These are phyloP conservation scores for Ilyonectria robusta DNA, from an alignment of 2,329 filamentous ascomycete species.

Conservation along the genomic window DNA sequence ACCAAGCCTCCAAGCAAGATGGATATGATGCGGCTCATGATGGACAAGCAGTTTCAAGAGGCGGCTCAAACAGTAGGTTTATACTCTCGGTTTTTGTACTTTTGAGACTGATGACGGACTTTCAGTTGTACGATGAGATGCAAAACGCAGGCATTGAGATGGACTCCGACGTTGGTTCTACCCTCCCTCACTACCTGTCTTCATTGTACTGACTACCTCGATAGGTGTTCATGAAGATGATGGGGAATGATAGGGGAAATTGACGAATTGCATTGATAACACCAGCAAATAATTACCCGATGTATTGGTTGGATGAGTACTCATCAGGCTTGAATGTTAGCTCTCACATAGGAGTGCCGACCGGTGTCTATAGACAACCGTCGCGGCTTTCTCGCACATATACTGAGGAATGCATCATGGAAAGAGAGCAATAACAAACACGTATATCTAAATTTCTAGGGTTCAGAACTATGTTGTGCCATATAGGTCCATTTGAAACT, in stretches of 20 bases:
- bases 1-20: constrained; percentile 40
- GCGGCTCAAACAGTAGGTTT: constrained; percentile 32
- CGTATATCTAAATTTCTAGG: no score
- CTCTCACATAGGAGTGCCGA: no score
- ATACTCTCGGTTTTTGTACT: fast-evolving
- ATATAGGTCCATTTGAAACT: no score
- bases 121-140: constrained; percentile 39
- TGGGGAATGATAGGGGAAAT: constrained; percentile 20
- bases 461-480: no score
- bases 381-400: no score
- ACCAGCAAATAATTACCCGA: no score
- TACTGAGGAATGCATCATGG: no score
- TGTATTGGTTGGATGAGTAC: no score
- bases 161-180: constrained; percentile 35
- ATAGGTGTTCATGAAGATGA: constrained; percentile 39
- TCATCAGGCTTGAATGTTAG: no score
- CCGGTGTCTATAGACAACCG: no score
- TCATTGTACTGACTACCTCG: constrained; percentile 7
- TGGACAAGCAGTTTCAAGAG: constrained; percentile 43
- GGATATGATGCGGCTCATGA: constrained; percentile 43
- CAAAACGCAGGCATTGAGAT: constrained; percentile 42
- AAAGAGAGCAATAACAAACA: no score
- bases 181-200: background rate
- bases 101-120: background rate
- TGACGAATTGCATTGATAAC: no score